Evolutionary conservation across 495 filamentous ascomycete genomes (phyloP).

Genomic region (Aspergillus bertholletiae): DNA sequence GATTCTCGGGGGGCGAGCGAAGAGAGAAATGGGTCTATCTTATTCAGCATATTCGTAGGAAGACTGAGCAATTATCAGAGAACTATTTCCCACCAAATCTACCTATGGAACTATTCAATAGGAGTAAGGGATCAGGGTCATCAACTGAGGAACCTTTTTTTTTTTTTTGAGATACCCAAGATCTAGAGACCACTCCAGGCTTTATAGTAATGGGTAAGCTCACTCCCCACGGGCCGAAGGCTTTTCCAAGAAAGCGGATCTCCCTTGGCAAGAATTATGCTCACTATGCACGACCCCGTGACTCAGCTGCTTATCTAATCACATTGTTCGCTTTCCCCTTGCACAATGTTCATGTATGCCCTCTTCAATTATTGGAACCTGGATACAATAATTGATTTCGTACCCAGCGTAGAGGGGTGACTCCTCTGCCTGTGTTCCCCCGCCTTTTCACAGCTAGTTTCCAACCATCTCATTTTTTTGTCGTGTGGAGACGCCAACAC

Average conservation of each 20-base stretch:
- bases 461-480: background rate
- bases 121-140: too few species aligned
- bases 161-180: too few species aligned
- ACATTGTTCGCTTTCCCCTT: background rate
- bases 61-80: too few species aligned
- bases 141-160: too few species aligned
- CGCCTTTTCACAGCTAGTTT: background rate
- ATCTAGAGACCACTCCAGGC: too few species aligned
- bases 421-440: background rate
- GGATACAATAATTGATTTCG: background rate
- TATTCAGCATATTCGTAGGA: background rate
- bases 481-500: background rate
- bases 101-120: too few species aligned
- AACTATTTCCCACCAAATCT: too few species aligned
- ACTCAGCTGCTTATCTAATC: slow-evolving; percentile 1
- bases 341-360: background rate
- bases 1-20: background rate
- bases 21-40: background rate
- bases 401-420: background rate
- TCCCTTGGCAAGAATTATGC: too few species aligned
- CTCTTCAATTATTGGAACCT: background rate
- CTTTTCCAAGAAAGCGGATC: too few species aligned
- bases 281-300: too few species aligned
- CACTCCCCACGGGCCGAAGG: too few species aligned
- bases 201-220: too few species aligned